A percentile compares a stretch with the other conserved stretches of the same genome.
Conservation (phyloP, 805 yeast species). For the Zygosaccharomyces gambellarensis region DNA sequence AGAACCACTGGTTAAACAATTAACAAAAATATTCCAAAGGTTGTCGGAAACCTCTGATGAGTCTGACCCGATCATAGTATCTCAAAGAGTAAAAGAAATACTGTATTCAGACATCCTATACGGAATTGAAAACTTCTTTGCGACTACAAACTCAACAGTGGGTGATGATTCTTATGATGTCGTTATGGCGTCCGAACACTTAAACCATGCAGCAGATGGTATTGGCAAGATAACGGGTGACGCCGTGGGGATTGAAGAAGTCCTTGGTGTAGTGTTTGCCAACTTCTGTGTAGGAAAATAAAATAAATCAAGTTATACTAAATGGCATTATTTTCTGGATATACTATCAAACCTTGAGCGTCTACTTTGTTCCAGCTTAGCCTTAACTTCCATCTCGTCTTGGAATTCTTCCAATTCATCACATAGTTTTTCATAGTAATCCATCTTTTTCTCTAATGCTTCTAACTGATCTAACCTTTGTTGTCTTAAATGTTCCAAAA, state of each 20-base stretch:
- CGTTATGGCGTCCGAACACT: conserved; percentile 73
- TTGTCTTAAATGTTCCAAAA: conserved; percentile 31
- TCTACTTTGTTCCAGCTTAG: conserved; percentile 22
- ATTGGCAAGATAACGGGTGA: conserved; percentile 92
- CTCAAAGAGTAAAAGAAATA: conserved; percentile 71
- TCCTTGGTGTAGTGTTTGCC: conserved; percentile 84
- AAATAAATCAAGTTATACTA: background rate
- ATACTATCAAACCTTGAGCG: conserved; percentile 10
- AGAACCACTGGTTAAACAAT: conserved; percentile 36
- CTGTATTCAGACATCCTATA: conserved; percentile 68
- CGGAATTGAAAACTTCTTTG: conserved; percentile 63
- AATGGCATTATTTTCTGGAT: background rate
- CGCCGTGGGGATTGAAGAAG: conserved; percentile 82
- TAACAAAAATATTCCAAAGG: conserved; percentile 45
- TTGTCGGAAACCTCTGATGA: conserved; percentile 45
- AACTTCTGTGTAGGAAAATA: conserved; percentile 92
- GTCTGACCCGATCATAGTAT: conserved; percentile 64
- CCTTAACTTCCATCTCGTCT: conserved; percentile 47
- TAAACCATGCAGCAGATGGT: conserved; percentile 72
- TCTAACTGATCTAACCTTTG: conserved; percentile 20
- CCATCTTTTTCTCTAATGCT: conserved; percentile 35
- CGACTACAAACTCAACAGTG: conserved; percentile 31
- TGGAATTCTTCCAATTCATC: conserved; percentile 61
- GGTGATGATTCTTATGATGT: conserved; percentile 51
- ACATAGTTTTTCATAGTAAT: conserved; percentile 42